Base-by-base conservation (phyloP, 768 basidiomycete species). In the Tulasnella sp. region DNA sequence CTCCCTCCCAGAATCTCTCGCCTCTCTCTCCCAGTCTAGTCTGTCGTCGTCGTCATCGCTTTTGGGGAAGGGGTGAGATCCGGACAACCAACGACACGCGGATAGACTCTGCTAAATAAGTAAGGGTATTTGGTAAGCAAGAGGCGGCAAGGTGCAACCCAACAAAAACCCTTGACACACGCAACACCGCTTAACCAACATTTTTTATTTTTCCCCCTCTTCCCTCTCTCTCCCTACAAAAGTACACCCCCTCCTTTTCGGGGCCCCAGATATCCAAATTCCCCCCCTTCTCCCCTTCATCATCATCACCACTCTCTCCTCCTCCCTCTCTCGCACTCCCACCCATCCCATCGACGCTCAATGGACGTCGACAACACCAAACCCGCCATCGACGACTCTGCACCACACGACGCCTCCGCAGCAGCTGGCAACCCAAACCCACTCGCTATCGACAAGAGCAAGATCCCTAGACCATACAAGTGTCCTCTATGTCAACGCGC, bases 401-500 rank as follows among this genome's bases (percentile, higher is more conserved):
- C 58, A 34, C 58, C 58, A 64, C 58, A 1, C 58, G 58, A 64
- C 15, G 7, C 58, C 58, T 25, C 58, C 25, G 25, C 58, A 64
- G 58, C 42, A 45, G 67, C 34, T n/a, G n/a, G n/a, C 68, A 64
- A 29, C 64, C 40, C 25, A 40, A 49, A 45, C 54, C 54, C 38
- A 1, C 75, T 85, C 58, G 82, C 82, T 49, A 83, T 85, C 80
- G 85, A 85, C 80, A 85, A 85, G 82, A 82, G 81, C 80, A 85
- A 85, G 81, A 86, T 86, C 64, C 85, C 90, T 0, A 84, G 96
- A 76, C 97, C 97, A 0, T 99, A 98, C 90, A 99, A 98, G 82
- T 99, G 97, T 82, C 97, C 97, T 3, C 87, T 93, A 38, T 99
- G 97, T 81, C 94, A 93, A 36, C 87, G 95, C n/a, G 95, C 97